Evolutionary conservation across 23 red algal species (phyloP), one percentile per base, ranked within the genome.

Genomic region (Pyropia haitanensis): DNA sequence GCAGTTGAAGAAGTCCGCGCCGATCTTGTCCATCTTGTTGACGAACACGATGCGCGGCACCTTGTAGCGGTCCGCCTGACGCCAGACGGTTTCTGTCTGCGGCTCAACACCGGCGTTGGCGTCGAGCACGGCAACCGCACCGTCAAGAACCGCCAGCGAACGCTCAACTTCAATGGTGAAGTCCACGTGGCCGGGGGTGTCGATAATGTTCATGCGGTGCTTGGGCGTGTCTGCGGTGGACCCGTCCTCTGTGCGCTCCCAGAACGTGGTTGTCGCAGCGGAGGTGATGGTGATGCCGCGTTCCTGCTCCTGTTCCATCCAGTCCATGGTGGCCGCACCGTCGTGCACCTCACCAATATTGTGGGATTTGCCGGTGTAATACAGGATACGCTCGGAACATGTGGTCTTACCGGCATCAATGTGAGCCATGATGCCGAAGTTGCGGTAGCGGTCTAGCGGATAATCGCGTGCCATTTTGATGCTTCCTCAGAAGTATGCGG

Each of bases 271-370:
- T 3, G 78, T 83, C 2, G 78, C 78, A 27, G 78, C 78, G 10
- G 78, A 83, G 1, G 78, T 83, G 16, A 83, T 83, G 28, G 78
- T 83, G 53, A 83, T 83, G 32, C 78, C 78, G 51, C 78, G 67
- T 56, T 83, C 78, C 58, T 71, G 28, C 60, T 83, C 78, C 65
- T 83, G 78, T 9, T 73, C 78, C 78, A 83, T 83, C 64, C 64
- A 83, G 78, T 83, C 78, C 78, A 83, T 83, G 8, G 62, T 63
- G 14, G 78, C 78, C 9, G 78, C 67, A 2, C 78, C 78, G 20
- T 83, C 78, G 65, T 83, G 78, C 14, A 83, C 78, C 53, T 83
- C 78, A 7, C 78, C 78, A 29, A 83, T 83, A 25, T 83, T 83
- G 60, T 83, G 59, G 17, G 68, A 68, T 12, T 51, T 72, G 22